A percentile compares a stretch with the other conserved stretches of the same genome.
These are phyloP conservation scores for Aspergillus coremiiformis DNA, from an alignment of 495 filamentous ascomycete genomes.

Conservation along the genomic window DNA sequence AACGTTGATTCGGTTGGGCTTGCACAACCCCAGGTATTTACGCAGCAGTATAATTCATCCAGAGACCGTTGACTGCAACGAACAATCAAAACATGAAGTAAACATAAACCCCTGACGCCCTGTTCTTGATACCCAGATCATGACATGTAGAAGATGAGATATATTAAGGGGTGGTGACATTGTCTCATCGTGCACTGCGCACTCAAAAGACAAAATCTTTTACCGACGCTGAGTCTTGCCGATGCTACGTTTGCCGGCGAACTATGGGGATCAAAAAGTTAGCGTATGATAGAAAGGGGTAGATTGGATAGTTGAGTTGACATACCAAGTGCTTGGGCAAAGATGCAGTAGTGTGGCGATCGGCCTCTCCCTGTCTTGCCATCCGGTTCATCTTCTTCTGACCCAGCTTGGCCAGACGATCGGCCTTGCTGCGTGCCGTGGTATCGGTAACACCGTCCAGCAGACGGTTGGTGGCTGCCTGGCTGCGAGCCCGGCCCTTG, in stretches of 20 bases:
- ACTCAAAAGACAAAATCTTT: conserved; percentile 3
- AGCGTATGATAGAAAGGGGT: conserved; percentile 4
- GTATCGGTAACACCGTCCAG: conserved; percentile 59
- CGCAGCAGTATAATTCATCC: conserved; percentile 4
- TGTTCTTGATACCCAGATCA: conserved; percentile 17
- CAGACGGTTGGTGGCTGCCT: conserved; percentile 67
- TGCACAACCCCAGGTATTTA: conserved; percentile 2
- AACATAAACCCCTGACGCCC: conserved; percentile 17
- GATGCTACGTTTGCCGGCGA: conserved; percentile 51
- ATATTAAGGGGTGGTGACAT: conserved; percentile 29
- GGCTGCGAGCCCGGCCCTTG: conserved; percentile 71
- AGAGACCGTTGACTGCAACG: conserved; percentile 4
- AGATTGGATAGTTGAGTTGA: conserved; percentile 11
- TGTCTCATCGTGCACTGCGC: conserved; percentile 20
- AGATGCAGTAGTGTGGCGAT: conserved; percentile 76
- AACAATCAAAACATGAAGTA: conserved; percentile 4
- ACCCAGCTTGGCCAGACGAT: conserved; percentile 74
- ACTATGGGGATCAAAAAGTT: conserved; percentile 30
- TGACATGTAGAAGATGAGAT: conserved; percentile 20
- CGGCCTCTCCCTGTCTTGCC: conserved; percentile 92
- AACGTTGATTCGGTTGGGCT: not conserved
- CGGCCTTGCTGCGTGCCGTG: conserved; percentile 63
- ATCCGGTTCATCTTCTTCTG: conserved; percentile 99
- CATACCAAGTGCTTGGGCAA: conserved; percentile 89
- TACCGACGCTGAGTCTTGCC: conserved; percentile 54